phyloP scores from a whole-genome alignment of 306 rosid genomes.

The Calophaca sinica region DNA sequence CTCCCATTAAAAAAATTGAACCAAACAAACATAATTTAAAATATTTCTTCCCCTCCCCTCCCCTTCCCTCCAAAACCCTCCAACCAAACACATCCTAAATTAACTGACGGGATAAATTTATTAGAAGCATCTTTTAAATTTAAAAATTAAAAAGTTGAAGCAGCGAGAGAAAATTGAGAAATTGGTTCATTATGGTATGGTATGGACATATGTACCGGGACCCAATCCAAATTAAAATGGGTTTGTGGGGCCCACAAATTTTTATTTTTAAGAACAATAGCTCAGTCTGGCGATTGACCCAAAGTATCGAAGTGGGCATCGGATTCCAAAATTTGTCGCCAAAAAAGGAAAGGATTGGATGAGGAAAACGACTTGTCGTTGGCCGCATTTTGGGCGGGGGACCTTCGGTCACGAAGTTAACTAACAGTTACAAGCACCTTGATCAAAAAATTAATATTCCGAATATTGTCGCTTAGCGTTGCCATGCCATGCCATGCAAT shows the following conservation, averaged over 20 bases:
- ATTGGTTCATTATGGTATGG: background rate
- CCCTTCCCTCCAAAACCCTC: too few species aligned
- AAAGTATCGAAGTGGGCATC: constrained; percentile 50
- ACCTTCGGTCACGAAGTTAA: constrained; percentile 14
- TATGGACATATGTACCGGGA: constrained; percentile 2
- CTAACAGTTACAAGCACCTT: background rate
- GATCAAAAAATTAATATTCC: background rate
- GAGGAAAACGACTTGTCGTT: constrained; percentile 46
- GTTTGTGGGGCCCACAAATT: constrained; percentile 14
- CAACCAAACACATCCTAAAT: too few species aligned
- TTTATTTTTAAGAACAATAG: too few species aligned
- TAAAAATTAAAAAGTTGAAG: too few species aligned
- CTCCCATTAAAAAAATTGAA: too few species aligned
- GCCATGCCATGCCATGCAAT: constrained; percentile 40
- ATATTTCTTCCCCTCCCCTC: too few species aligned
- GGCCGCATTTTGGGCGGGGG: constrained; percentile 48
- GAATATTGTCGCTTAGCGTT: constrained; percentile 26
- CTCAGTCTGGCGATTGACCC: constrained; percentile 2
- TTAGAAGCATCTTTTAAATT: too few species aligned
- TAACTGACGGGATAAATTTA: too few species aligned
- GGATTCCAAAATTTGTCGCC: constrained; percentile 62
- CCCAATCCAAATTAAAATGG: background rate
- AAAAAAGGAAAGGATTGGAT: background rate
- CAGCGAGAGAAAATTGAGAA: background rate
- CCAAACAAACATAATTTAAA: too few species aligned